Base-by-base conservation (phyloP, 805 yeast species). In the Saccharomycopsis amapae region DNA sequence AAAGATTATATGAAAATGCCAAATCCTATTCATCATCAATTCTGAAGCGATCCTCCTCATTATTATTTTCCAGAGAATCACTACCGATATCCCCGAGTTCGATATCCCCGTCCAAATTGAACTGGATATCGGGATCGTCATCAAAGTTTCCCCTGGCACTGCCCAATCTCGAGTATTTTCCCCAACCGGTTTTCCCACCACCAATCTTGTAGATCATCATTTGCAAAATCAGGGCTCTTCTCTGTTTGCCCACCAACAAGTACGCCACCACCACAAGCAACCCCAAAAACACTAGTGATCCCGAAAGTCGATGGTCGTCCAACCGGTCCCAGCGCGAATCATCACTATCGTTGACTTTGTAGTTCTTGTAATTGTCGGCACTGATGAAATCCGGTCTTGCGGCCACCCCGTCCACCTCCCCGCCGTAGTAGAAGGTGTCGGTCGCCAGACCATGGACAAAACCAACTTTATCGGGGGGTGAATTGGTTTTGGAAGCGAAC, bases 391-490 rank as follows among this genome's bases (percentile, higher is more conserved):
- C 55, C 0, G 83, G 84, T 38, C 85, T 59, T 9, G 61, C 41
- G 0, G 53, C 40, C 0, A 73, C 52, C 1, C 68, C 72, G 2
- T 54, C 56, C 6, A 59, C 62, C 54, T 79, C 85, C 13, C 79
- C 76, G 2, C 86, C 86, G 48, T 65, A 64, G 22, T 66, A 62
- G 54, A 70, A 75, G 3, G 68, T 59, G 17, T 66, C 68, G 0
- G 76, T 71, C 0, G 75, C 65, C 0, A 81, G 70, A 13, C 72
- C 66, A 55, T 66, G 72, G 44, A 62, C 48, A 44, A 47, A 69
- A 0, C 85, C 84, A 4, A 68, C 60, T 5, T 53, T 51, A 18
- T 40, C 9, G 56, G 60, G 37, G 45, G 46, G 2, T 38, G 38
- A 31, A 35, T 25, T 57, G 38, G 43, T 53, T 40, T 42, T 46